phyloP scores from a whole-genome alignment of 1,139 yeast genomes.

The Protomyces gravidus region DNA sequence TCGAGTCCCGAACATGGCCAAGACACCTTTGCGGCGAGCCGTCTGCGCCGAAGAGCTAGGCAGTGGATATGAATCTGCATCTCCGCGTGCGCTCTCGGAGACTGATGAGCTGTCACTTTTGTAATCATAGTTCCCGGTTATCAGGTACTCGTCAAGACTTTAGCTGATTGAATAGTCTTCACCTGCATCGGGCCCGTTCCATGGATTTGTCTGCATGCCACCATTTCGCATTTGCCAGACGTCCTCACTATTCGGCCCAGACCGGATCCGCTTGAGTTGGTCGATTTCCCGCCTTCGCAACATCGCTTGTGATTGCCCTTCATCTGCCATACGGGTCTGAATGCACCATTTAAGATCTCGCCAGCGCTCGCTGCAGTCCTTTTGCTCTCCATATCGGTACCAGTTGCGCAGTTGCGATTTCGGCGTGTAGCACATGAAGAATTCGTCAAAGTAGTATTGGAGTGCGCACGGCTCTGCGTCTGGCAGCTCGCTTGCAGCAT shows the following conservation, averaged over 20 bases:
- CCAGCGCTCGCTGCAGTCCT: conserved; percentile 30
- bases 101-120: conserved; percentile 9
- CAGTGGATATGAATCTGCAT: not conserved
- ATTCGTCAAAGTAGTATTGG: conserved; percentile 31
- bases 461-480: conserved; percentile 25
- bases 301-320: conserved; percentile 23
- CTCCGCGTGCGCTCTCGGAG: not conserved
- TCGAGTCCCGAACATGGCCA: not conserved
- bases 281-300: conserved; percentile 19
- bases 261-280: conserved; percentile 10
- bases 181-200: not conserved
- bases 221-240: conserved; percentile 29
- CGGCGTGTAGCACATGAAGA: conserved; percentile 32
- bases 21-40: not conserved
- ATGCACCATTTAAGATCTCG: conserved; percentile 31
- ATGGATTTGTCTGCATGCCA: conserved; percentile 1
- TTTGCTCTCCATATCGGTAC: conserved; percentile 31
- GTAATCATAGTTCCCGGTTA: no score
- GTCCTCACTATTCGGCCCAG: conserved; percentile 32
- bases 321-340: conserved; percentile 19
- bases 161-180: not conserved
- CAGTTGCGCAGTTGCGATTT: conserved; percentile 29
- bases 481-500: not conserved
- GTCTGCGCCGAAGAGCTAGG: not conserved
- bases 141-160: not conserved